Base-by-base conservation (phyloP, 768 basidiomycete species). In the Chalciporus pseudorubinellus region DNA sequence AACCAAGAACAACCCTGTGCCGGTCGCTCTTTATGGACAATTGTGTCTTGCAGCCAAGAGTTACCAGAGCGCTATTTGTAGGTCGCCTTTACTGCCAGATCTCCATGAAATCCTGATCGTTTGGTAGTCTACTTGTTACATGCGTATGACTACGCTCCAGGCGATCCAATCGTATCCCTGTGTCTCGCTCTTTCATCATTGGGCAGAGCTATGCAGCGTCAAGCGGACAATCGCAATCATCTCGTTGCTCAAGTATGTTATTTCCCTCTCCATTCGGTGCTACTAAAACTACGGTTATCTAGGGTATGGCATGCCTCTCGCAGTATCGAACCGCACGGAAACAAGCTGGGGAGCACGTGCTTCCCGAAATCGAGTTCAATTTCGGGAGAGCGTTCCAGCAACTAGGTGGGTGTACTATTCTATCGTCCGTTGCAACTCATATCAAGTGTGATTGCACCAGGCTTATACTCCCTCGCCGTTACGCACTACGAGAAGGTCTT, bases 221-320 rank as follows among this genome's bases (percentile, higher is more conserved):
- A 98, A 66, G 85, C 87, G 13, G 95, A 98, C 70, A 98, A 99
- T 65, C 74, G 94, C 36, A 89, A 97, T 62, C 90, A 95, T 66
- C 78, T 93, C 52, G 79, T 98, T 34, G 78, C 85, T 4, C 91
- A 94, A 69, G 82, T 83, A 41, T 21, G 61, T 19, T 7, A 18
- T 4, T 4, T 12, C 18, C 13, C 21, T 12, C n/a, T 39, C 19
- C 3, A 4, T 6, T 21, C 1, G 20, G 34, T 33, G 3, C 16
- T 14, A 20, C 46, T 61, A 31, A 51, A 13, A 36, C 20, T 3
- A 46, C 8, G 6, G 24, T 39, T n/a, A 16, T 14, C 19, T 58
- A 93, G 89, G 90, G 80, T 0, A 79, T 95, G 76, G 91, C 89
- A 0, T 97, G 94, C 67, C 68, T 98, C 21, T 78, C 85, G 0